These are phyloP conservation scores for Sporothrix pallida DNA, from an alignment of 2,329 filamentous ascomycete genomes.

Conservation along the genomic window DNA sequence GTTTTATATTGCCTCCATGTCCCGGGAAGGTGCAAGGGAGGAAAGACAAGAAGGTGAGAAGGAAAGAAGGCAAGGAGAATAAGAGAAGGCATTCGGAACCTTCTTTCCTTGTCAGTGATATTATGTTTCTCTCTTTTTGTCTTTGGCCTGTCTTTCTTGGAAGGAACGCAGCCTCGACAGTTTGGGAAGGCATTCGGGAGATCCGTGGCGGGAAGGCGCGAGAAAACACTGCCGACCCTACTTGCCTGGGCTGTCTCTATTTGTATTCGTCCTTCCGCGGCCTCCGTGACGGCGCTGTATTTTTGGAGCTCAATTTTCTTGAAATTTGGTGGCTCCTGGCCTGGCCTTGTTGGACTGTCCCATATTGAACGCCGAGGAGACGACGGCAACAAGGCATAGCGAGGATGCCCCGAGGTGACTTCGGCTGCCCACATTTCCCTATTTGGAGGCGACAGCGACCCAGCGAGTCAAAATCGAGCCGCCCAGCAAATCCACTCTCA, in stretches of 20 bases:
- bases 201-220: slow-evolving; percentile 18
- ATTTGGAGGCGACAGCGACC: not conserved
- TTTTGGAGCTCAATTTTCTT: not conserved
- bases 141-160: not conserved
- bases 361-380: not conserved
- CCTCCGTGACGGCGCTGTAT: not conserved
- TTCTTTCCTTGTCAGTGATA: not conserved
- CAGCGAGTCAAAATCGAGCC: not conserved
- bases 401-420: not conserved
- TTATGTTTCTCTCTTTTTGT: not conserved
- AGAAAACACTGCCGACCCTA: slow-evolving; percentile 3
- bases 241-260: not conserved
- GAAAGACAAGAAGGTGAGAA: not conserved
- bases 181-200: not conserved
- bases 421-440: slow-evolving; percentile 20
- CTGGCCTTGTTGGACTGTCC: not conserved
- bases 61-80: not conserved
- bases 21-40: not conserved
- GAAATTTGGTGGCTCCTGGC: not conserved
- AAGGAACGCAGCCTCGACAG: not conserved
- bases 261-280: slow-evolving; percentile 12
- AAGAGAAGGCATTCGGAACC: not conserved
- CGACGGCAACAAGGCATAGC: slow-evolving; percentile 1
- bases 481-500: not conserved
- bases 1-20: slow-evolving; percentile 2